Evolutionary conservation across 176 grass and related monocot species (phyloP).

Genomic region (Tillandsia leiboldiana): DNA sequence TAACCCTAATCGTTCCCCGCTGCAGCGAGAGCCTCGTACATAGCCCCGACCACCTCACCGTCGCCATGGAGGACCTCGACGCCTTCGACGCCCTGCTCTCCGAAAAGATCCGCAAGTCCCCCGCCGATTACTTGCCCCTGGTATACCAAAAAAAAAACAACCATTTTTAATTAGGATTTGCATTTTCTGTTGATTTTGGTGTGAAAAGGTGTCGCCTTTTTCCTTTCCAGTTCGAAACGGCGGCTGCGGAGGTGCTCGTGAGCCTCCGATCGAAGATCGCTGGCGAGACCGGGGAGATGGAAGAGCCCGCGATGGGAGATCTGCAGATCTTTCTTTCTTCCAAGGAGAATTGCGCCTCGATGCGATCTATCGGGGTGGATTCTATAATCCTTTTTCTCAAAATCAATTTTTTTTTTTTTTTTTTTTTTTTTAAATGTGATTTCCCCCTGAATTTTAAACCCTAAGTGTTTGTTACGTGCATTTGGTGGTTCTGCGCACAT

Average conservation of each 20-base stretch:
- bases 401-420: conserved; percentile 2
- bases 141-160: conserved; percentile 15
- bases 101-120: conserved; percentile 84
- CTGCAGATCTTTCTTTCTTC: conserved; percentile 91
- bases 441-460: not conserved
- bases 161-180: not conserved
- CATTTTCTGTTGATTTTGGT: not conserved
- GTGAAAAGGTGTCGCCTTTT: not conserved
- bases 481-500: not conserved
- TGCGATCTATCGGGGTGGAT: conserved; percentile 79
- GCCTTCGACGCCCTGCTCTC: conserved; percentile 86
- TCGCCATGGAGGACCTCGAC: conserved; percentile 88
- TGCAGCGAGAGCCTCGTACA: conserved; percentile 80
- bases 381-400: conserved; percentile 12
- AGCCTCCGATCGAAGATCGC: conserved; percentile 76
- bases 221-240: conserved; percentile 57
- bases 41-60: conserved; percentile 70
- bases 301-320: conserved; percentile 62
- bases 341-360: conserved; percentile 74
- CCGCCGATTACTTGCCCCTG: conserved; percentile 73
- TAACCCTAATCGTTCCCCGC: not conserved
- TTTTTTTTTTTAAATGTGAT: not conserved
- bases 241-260: conserved; percentile 53
- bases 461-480: not conserved
- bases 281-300: conserved; percentile 88